Evolutionary conservation across 129 eudicot genomes (phyloP).

Genomic region (Centella asiatica): DNA sequence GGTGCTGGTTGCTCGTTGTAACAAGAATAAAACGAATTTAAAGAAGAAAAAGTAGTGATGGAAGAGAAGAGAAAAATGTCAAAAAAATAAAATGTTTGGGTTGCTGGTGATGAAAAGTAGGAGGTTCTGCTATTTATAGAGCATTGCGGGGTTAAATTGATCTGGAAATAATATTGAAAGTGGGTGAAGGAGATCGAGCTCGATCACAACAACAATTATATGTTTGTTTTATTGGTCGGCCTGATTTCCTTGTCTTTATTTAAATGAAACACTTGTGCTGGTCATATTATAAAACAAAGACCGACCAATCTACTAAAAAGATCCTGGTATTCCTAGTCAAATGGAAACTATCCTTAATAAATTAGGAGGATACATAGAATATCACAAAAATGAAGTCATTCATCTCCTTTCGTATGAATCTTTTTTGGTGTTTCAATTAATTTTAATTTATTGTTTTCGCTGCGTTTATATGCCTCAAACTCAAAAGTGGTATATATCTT

Average conservation of each 20-base stretch:
- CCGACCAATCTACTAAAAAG: not conserved
- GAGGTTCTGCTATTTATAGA: conserved; percentile 8
- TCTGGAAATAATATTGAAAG: not conserved
- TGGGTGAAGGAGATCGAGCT: not conserved
- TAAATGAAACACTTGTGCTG: not conserved
- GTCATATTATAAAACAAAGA: not conserved
- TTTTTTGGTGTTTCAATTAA: no score
- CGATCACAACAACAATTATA: not conserved
- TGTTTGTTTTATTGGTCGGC: not conserved
- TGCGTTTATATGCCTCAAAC: no score
- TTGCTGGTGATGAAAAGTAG: not conserved
- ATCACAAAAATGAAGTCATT: no score
- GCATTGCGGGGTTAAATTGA: not conserved
- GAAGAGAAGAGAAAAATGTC: no score
- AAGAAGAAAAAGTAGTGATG: no score
- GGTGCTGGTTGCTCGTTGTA: not conserved
- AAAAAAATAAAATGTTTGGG: not conserved
- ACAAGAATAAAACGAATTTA: no score
- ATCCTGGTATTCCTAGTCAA: not conserved
- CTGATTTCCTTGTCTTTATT: not conserved
- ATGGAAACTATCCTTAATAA: conserved; percentile 1
- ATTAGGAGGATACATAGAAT: no score
- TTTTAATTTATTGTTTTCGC: no score
- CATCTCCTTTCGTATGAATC: no score
- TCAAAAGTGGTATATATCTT: no score